Percentiles rank a stretch among this genome's conserved stretches.
Conservation (phyloP, 2,329 filamentous ascomycete species). For the Thermothelomyces thermophilus region DNA sequence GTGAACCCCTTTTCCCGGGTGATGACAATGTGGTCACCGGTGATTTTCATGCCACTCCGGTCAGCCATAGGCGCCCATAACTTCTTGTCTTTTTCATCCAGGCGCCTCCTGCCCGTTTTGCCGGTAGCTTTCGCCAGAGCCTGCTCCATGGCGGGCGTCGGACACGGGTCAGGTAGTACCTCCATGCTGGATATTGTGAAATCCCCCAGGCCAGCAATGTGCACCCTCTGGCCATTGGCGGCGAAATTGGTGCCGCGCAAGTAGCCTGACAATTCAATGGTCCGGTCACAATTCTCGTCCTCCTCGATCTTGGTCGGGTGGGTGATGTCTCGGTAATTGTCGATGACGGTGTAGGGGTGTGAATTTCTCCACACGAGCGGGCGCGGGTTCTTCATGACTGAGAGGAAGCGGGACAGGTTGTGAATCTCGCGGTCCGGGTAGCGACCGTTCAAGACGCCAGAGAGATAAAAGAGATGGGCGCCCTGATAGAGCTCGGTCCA, state of each 20-base stretch:
- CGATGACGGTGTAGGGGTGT: slow-evolving; percentile 87
- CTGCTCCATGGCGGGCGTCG: slow-evolving; percentile 85
- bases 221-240: slow-evolving; percentile 75
- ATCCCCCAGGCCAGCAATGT: slow-evolving; percentile 89
- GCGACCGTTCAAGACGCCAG: slow-evolving; percentile 90
- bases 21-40: slow-evolving; percentile 94
- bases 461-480: slow-evolving; percentile 94
- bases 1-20: slow-evolving; percentile 64
- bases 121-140: slow-evolving; percentile 77
- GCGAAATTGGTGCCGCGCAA: slow-evolving; percentile 91
- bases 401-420: slow-evolving; percentile 90
- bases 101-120: slow-evolving; percentile 68
- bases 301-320: slow-evolving; percentile 87
- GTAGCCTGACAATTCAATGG: slow-evolving; percentile 87
- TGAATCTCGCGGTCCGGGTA: slow-evolving; percentile 96
- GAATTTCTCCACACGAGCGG: slow-evolving; percentile 96
- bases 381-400: slow-evolving; percentile 97
- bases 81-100: slow-evolving; percentile 96
- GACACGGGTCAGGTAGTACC: slow-evolving; percentile 85
- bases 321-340: slow-evolving; percentile 92
- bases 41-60: slow-evolving; percentile 89
- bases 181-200: slow-evolving; percentile 79
- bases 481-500: slow-evolving; percentile 98
- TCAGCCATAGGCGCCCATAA: slow-evolving; percentile 98
- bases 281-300: slow-evolving; percentile 82